Conservation (phyloP, 2,329 filamentous ascomycete species). For the Fusarium sp. region DNA sequence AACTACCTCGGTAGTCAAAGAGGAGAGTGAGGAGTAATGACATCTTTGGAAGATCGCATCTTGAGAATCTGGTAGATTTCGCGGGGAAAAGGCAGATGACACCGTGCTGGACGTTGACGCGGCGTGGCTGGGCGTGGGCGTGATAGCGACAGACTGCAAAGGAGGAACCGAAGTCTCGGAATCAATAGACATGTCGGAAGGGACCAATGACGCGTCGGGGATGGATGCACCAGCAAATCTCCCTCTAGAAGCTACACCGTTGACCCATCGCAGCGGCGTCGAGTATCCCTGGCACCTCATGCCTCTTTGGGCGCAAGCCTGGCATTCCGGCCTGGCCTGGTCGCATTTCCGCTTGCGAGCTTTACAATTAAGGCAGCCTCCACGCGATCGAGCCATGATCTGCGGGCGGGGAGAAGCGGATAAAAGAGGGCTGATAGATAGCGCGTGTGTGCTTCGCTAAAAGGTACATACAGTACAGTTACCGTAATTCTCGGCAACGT, state of each 20-base stretch:
- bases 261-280: slow-evolving; percentile 43
- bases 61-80: slow-evolving; percentile 11
- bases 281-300: slow-evolving; percentile 43
- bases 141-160: neutral
- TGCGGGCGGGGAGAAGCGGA: neutral
- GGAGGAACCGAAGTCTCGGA: slow-evolving; percentile 11
- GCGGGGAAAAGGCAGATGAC: slow-evolving; percentile 26
- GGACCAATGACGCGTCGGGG: slow-evolving; percentile 27
- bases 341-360: slow-evolving; percentile 46
- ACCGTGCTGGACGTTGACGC: slow-evolving; percentile 21
- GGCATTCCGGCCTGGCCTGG: slow-evolving; percentile 39
- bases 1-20: slow-evolving; percentile 1
- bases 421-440: neutral
- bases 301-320: slow-evolving; percentile 37
- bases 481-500: no score
- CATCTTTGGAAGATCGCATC: slow-evolving; percentile 40
- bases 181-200: neutral
- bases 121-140: neutral
- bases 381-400: slow-evolving; percentile 41
- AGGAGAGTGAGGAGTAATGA: slow-evolving; percentile 10
- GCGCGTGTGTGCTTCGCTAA: no score
- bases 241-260: slow-evolving; percentile 44
- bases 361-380: slow-evolving; percentile 47
- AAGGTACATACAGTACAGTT: no score
- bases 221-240: slow-evolving; percentile 41